Evolutionary conservation across 352 stramenopile species (phyloP), one percentile per base, ranked within the genome.

Genomic region (Phytophthora rubi): DNA sequence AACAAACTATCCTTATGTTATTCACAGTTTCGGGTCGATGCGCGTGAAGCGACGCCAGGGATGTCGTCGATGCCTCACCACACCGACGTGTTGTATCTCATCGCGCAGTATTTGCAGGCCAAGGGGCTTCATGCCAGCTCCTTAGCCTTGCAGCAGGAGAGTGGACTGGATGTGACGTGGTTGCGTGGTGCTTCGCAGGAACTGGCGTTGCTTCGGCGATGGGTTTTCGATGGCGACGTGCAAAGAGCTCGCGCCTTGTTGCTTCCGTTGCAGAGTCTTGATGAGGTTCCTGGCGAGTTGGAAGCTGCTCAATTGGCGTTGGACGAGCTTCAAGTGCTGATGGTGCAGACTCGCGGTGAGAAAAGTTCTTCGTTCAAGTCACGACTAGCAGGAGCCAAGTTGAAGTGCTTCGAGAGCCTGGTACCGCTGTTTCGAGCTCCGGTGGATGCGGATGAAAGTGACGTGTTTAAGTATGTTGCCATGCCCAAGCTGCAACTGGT

Each of bases 121-220:
- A 77, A 69, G 13, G 76, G 71, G 7, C 67, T 91, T 8, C 77
- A 68, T 59, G 59, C 64, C 13, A 81, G 67, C 4, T 83, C 79
- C 10, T 63, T 89, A 56, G 54, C 75, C 55, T 70, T 94, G 57
- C 75, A 88, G 60, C 57, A 71, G 21, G 84, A 94, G 62, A 88
- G 71, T 35, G 79, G 77, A 0, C 6, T 94, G 4, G 83, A 94
- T 71, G 69, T 73, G 4, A 60, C 68, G 12, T 94, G 82, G 80
- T 77, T 92, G 56, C 87, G 80, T 26, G 83, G 86, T 0, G 49
- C 67, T 33, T 88, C 75, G 6, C 55, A 47, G 4, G 83, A 89
- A 49, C 33, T 92, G 32, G 68, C 70, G 0, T 26, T 86, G 56
- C 73, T 94, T 51, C 81, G 86, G 13, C 75, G 81, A 21, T 88